Conservation (phyloP, 2,329 filamentous ascomycete species). For the Pyrenophora graminea region DNA sequence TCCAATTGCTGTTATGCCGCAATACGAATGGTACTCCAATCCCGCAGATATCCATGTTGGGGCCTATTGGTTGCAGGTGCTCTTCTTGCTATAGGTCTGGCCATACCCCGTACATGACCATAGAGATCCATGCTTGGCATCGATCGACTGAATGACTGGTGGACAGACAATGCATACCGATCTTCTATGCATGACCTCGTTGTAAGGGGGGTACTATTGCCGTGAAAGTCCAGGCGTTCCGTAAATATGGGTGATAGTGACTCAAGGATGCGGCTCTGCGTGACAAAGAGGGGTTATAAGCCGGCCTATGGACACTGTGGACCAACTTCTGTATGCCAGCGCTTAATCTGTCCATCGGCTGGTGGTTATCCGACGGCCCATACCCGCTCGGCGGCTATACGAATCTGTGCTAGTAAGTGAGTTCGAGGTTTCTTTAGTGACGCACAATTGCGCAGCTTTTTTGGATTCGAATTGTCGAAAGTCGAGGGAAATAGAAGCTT, state of each 20-base stretch:
- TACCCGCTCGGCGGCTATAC: conserved; percentile 6
- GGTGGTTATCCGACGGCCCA: conserved; percentile 3
- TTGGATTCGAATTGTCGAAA: neutral
- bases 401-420: conserved; percentile 11
- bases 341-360: conserved; percentile 15
- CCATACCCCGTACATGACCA: too few relatives aligned
- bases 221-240: conserved; percentile 16
- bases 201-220: conserved; percentile 7
- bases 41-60: neutral
- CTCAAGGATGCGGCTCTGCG: conserved; percentile 28
- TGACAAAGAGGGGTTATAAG: conserved; percentile 22
- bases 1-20: neutral
- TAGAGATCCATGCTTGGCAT: too few relatives aligned
- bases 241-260: neutral
- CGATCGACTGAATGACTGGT: too few relatives aligned
- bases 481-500: conserved; percentile 22
- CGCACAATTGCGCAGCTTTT: neutral
- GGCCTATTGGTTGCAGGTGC: neutral
- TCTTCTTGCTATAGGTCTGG: neutral
- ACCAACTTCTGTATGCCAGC: conserved; percentile 9
- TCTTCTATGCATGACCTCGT: neutral
- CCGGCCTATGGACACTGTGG: conserved; percentile 13
- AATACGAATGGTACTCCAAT: neutral
- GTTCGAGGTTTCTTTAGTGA: neutral
- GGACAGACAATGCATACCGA: neutral